A percentile compares a stretch with the other conserved stretches of the same genome.
phyloP scores from a whole-genome alignment of 345 rosid species.

The Hibiscus trionum region DNA sequence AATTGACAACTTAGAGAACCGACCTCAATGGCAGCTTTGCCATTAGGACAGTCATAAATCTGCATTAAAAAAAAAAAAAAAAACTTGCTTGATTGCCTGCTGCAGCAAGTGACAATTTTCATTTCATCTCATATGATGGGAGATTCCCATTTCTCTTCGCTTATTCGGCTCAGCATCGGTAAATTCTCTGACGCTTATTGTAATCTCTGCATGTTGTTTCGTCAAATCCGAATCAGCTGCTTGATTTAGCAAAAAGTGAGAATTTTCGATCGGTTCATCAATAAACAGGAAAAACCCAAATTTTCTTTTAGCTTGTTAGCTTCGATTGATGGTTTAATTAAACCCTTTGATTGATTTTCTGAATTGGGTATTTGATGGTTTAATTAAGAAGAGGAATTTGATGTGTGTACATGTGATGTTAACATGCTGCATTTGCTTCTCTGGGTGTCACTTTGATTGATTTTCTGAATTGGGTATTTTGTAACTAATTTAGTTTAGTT shows the following conservation, averaged over 20 bases:
- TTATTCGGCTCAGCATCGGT: slow-evolving; percentile 81
- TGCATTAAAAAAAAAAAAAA: neutral
- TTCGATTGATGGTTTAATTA: neutral
- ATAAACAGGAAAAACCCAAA: neutral
- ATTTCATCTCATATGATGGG: slow-evolving; percentile 17
- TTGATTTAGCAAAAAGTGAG: neutral
- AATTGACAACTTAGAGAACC: neutral
- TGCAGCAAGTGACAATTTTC: neutral
- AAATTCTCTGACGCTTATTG: neutral
- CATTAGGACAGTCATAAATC: neutral
- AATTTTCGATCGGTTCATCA: neutral
- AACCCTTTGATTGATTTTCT: neutral
- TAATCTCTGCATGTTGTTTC: neutral
- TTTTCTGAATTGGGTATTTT: neutral
- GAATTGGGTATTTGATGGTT: neutral
- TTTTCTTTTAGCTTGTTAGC: neutral
- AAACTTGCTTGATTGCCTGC: neutral
- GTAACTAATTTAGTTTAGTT: neutral
- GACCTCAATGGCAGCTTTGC: neutral
- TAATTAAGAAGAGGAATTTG: neutral
- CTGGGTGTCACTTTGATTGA: neutral
- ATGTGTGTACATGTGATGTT: neutral
- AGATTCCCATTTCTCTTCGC: slow-evolving; percentile 36
- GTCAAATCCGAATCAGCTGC: neutral
- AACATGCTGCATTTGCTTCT: neutral